Conservation (phyloP, 1,284 basidiomycete species). For the Taiwanofungus camphoratus region DNA sequence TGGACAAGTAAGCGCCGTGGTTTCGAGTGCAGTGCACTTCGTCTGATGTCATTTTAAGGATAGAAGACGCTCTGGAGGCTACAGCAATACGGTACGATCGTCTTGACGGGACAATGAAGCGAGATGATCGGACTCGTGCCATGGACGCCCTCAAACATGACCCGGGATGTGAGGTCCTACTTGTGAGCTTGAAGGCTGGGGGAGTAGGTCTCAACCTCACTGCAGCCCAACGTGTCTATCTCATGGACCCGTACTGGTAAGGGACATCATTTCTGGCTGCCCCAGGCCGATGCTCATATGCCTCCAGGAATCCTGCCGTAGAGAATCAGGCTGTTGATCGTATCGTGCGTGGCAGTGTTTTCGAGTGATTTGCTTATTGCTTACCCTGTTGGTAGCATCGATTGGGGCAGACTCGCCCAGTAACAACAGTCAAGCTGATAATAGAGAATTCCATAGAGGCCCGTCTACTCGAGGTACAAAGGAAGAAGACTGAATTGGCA, state of each 20-base stretch:
- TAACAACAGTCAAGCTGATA: constrained; percentile 88
- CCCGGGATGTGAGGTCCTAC: constrained; percentile 81
- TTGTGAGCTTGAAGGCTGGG: constrained; percentile 94
- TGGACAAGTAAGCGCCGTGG: constrained; percentile 68
- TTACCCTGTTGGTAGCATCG: constrained; percentile 60
- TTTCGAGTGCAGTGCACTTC: constrained; percentile 2
- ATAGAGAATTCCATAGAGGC: constrained; percentile 94
- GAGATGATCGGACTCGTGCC: constrained; percentile 85
- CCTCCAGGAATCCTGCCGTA: constrained; percentile 86
- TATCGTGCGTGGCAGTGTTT: constrained; percentile 48
- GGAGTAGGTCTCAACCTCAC: constrained; percentile 95
- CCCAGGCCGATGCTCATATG: background rate
- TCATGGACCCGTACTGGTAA: constrained; percentile 95
- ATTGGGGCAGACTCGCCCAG: constrained; percentile 87
- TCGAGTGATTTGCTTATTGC: constrained; percentile 7
- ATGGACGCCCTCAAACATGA: constrained; percentile 89
- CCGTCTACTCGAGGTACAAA: constrained; percentile 83
- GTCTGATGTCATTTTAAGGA: constrained; percentile 32
- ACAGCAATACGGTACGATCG: constrained; percentile 82
- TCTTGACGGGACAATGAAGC: constrained; percentile 94
- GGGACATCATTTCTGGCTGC: constrained; percentile 13
- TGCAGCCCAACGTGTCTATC: constrained; percentile 86
- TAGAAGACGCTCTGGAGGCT: constrained; percentile 85
- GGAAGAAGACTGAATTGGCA: constrained; percentile 90
- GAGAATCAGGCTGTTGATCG: constrained; percentile 96